phyloP scores from a whole-genome alignment of 2,329 filamentous ascomycete genomes.

The Metarhizium rileyi region DNA sequence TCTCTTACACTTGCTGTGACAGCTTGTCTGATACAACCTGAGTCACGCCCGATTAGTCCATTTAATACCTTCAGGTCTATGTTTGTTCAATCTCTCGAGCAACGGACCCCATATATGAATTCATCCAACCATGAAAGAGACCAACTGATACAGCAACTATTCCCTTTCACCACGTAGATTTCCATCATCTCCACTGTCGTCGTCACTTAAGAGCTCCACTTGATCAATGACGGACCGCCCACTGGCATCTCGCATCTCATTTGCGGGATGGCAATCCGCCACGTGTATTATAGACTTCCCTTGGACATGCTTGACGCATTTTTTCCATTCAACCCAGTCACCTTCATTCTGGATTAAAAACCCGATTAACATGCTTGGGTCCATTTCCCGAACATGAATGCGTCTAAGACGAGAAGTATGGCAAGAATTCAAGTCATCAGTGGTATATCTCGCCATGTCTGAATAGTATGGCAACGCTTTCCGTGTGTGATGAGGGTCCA shows the following conservation, averaged over 20 bases:
- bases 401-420: constrained; percentile 79
- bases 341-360: constrained; percentile 76
- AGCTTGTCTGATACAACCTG: not conserved
- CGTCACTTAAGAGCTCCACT: constrained; percentile 79
- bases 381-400: constrained; percentile 84
- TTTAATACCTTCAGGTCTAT: not conserved
- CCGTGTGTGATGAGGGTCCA: constrained; percentile 85
- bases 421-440: constrained; percentile 70
- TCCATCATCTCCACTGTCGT: constrained; percentile 38
- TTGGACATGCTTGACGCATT: constrained; percentile 61
- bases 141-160: not conserved
- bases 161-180: constrained; percentile 10
- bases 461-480: constrained; percentile 57
- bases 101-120: not conserved
- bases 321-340: constrained; percentile 79
- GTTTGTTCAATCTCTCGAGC: not conserved
- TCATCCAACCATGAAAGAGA: not conserved
- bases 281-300: constrained; percentile 84
- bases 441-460: constrained; percentile 47
- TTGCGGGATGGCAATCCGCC: constrained; percentile 56
- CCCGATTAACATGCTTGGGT: constrained; percentile 94
- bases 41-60: not conserved
- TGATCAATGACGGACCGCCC: constrained; percentile 73
- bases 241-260: constrained; percentile 43
- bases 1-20: not conserved